Percentiles rank a stretch among this genome's conserved stretches.
phyloP scores from a whole-genome alignment of 2,329 filamentous ascomycete genomes.

The Sarocladium oryzae region DNA sequence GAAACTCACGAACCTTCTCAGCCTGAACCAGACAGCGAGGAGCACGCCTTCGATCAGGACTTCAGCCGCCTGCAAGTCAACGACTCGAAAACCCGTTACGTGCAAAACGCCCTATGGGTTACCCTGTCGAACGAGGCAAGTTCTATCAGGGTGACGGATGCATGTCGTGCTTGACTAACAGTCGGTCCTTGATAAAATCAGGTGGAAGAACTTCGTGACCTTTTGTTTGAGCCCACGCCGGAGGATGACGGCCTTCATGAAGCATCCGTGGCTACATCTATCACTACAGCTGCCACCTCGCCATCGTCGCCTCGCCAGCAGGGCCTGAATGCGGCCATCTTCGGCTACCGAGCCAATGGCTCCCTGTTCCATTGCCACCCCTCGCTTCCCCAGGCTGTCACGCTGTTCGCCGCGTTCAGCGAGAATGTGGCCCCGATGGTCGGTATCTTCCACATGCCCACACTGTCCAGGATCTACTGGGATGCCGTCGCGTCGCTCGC shows the following conservation, averaged over 20 bases:
- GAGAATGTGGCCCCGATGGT: slow-evolving; percentile 21
- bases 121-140: not conserved
- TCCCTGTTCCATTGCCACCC: not conserved
- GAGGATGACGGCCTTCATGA: not conserved
- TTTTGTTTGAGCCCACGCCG: not conserved
- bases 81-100: not conserved
- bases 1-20: not conserved
- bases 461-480: slow-evolving; percentile 19
- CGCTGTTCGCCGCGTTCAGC: slow-evolving; percentile 17
- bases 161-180: not conserved
- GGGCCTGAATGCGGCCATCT: slow-evolving; percentile 30
- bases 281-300: not conserved
- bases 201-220: not conserved
- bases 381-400: not conserved
- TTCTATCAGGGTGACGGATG: not conserved
- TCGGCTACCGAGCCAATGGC: slow-evolving; percentile 19
- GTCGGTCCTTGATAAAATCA: not conserved
- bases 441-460: slow-evolving; percentile 24
- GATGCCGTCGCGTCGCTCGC: slow-evolving; percentile 15
- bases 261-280: not conserved
- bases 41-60: not conserved
- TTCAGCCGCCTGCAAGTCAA: not conserved
- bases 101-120: not conserved
- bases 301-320: not conserved
- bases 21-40: not conserved